Conservation (phyloP, 2,329 filamentous ascomycete genomes). For the Aspergillus hiratsukae region DNA sequence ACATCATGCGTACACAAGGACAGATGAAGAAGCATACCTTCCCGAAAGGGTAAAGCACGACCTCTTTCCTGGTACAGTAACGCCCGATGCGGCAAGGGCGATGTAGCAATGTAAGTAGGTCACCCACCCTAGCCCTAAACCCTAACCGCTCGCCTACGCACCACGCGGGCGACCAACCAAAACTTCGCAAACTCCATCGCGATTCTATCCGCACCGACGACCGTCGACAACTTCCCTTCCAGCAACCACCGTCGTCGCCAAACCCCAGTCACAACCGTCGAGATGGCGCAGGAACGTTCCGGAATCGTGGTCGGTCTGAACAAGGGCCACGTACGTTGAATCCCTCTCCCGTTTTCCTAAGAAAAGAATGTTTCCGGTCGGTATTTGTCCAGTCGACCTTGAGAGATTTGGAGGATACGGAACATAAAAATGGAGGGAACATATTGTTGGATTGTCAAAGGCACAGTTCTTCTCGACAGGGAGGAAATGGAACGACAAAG, state of each 20-base stretch:
- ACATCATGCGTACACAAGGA: background rate
- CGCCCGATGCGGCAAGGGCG: background rate
- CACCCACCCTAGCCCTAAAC: constrained; percentile 35
- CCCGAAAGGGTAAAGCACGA: background rate
- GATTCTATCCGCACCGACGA: constrained; percentile 22
- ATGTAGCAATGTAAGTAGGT: background rate
- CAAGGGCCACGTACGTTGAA: constrained; percentile 60
- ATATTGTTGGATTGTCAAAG: background rate
- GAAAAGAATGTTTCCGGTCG: background rate
- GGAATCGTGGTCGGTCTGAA: constrained; percentile 60
- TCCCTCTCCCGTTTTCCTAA: constrained; percentile 11
- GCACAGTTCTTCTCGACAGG: background rate
- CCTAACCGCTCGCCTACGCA: constrained; percentile 37
- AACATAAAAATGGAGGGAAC: background rate
- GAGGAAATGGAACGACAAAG: background rate
- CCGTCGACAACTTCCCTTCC: constrained; percentile 26
- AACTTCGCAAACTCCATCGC: constrained; percentile 23
- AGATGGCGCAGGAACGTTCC: constrained; percentile 49
- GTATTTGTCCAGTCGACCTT: background rate
- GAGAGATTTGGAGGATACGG: background rate
- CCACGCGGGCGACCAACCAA: constrained; percentile 28
- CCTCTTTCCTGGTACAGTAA: background rate
- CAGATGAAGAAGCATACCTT: background rate
- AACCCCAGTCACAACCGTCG: constrained; percentile 36
- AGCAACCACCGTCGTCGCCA: constrained; percentile 33